Evolutionary conservation across 306 rosid species (phyloP).

Genomic region (Lupinus albus): DNA sequence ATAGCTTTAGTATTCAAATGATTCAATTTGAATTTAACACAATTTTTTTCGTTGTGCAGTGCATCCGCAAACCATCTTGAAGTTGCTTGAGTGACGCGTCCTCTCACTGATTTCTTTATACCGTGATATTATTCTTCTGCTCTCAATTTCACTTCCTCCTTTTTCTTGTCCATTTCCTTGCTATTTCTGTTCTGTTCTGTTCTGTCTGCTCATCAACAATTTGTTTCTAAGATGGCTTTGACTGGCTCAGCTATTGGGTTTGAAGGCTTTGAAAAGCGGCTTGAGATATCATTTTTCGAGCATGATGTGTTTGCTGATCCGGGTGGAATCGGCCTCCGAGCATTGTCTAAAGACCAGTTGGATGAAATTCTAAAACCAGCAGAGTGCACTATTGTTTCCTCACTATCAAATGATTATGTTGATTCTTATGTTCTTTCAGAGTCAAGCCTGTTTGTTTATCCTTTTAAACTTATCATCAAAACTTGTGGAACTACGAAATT

Average conservation of each 20-base stretch:
- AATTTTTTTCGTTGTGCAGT: conserved; percentile 55
- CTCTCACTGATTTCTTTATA: conserved; percentile 29
- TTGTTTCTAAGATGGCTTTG: conserved; percentile 58
- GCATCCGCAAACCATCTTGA: conserved; percentile 96
- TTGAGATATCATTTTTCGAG: conserved; percentile 79
- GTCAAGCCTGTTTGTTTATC: conserved; percentile 84
- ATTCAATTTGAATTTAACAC: background rate
- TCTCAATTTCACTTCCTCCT: background rate
- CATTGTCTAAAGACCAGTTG: conserved; percentile 62
- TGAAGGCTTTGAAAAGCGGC: conserved; percentile 96
- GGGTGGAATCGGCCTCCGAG: conserved; percentile 71
- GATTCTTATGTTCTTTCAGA: conserved; percentile 97
- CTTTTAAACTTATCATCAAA: conserved; percentile 80
- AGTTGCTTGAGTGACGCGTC: conserved; percentile 38
- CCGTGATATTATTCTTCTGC: conserved; percentile 12
- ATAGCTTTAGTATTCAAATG: background rate
- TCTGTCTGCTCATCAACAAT: conserved; percentile 28
- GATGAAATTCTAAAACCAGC: conserved; percentile 87
- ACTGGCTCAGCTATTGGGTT: conserved; percentile 82
- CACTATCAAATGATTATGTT: conserved; percentile 70
- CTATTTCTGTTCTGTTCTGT: conserved; percentile 18
- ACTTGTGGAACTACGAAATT: conserved; percentile 93
- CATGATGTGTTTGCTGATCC: conserved; percentile 69
- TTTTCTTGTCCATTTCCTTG: conserved; percentile 1
- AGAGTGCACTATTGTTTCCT: conserved; percentile 85